These are phyloP conservation scores for Chlorella vulgaris DNA, from an alignment of 139 green algal species.

Conservation along the genomic window DNA sequence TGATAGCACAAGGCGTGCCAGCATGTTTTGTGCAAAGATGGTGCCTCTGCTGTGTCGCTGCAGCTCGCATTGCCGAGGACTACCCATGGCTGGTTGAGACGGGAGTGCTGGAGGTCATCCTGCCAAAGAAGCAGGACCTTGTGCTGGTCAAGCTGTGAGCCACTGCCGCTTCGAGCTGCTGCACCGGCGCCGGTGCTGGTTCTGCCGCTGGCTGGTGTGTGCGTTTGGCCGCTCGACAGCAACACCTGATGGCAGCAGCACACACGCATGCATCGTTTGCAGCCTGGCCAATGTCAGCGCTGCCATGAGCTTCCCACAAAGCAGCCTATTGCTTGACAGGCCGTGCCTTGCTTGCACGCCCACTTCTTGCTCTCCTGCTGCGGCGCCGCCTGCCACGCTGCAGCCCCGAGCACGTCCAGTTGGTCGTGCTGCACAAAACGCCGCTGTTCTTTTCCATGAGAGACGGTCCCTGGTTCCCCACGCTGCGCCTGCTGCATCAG, in stretches of 20 bases:
- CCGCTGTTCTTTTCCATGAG: conserved; percentile 93
- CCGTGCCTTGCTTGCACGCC: not conserved
- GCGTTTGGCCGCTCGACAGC: no score
- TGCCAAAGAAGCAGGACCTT: conserved; percentile 95
- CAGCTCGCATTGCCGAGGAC: conserved; percentile 84
- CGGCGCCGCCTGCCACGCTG: not conserved
- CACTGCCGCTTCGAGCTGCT: not conserved
- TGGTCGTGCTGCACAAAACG: conserved; percentile 82
- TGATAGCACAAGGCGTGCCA: no score
- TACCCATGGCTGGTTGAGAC: conserved; percentile 87
- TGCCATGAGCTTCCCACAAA: no score
- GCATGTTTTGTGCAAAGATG: no score
- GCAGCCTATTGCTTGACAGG: not conserved
- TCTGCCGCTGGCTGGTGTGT: not conserved
- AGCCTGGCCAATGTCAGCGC: no score
- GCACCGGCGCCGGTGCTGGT: not conserved
- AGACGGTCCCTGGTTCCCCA: conserved; percentile 95
- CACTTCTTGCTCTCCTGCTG: not conserved
- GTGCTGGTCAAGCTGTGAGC: conserved; percentile 89
- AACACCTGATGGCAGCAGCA: no score
- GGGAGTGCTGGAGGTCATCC: conserved; percentile 85
- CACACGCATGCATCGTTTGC: no score
- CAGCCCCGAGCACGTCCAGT: conserved; percentile 83
- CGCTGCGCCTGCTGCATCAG: conserved; percentile 83
- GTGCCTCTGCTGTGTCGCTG: no score